Percentiles rank a stretch among this genome's conserved stretches.
These are phyloP conservation scores for Cenchrus fungigraminus DNA, from an alignment of 176 grass and related monocot genomes.

Conservation along the genomic window DNA sequence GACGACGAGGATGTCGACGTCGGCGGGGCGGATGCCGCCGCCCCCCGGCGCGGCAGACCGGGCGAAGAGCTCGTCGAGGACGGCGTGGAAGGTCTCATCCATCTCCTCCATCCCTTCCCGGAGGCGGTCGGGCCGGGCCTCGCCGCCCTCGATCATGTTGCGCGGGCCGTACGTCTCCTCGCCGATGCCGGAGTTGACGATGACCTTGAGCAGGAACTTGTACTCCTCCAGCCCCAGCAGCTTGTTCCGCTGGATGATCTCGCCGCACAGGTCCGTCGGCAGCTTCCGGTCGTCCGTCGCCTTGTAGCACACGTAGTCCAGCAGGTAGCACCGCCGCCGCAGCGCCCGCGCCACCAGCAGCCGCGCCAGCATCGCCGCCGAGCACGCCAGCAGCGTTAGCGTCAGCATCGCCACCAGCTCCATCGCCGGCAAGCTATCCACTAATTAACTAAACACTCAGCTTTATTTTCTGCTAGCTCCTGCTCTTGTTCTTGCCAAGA, in stretches of 20 bases:
- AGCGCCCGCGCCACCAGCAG: constrained; percentile 39
- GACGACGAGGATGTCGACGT: constrained; percentile 76
- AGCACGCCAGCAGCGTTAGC: constrained; percentile 54
- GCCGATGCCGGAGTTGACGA: constrained; percentile 92
- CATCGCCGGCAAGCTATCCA: constrained; percentile 6
- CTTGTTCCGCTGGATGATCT: constrained; percentile 88
- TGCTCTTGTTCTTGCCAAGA: not conserved
- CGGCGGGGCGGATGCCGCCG: constrained; percentile 32
- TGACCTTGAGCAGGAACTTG: constrained; percentile 98
- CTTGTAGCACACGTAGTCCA: constrained; percentile 95
- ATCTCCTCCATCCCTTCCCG: constrained; percentile 80
- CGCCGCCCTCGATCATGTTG: constrained; percentile 78
- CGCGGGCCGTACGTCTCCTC: constrained; percentile 92
- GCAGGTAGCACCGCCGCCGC: constrained; percentile 70
- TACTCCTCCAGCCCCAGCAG: constrained; percentile 82
- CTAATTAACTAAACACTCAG: too few species aligned
- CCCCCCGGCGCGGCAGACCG: constrained; percentile 18
- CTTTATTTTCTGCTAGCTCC: too few species aligned
- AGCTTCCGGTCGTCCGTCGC: constrained; percentile 85
- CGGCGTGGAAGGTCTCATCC: constrained; percentile 81
- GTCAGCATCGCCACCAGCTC: constrained; percentile 53
- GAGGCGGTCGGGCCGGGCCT: constrained; percentile 55
- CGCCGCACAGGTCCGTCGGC: constrained; percentile 79
- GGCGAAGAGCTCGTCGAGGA: constrained; percentile 81
- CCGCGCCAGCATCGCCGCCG: constrained; percentile 36